phyloP scores from a whole-genome alignment of 257 asterid genomes.

The Oldenlandia corymbosa region DNA sequence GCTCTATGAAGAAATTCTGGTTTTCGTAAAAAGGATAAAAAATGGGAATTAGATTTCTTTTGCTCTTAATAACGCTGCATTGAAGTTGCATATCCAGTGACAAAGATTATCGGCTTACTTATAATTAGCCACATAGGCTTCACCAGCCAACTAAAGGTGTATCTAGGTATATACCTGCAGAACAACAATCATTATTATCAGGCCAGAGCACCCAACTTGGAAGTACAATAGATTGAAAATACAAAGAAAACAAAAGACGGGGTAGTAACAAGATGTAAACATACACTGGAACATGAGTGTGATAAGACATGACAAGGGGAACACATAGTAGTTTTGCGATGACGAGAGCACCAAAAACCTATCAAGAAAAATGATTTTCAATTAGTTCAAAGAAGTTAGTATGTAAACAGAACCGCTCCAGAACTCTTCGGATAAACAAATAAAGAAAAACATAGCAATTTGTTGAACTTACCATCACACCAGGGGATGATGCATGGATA shows the following conservation, averaged over 20 bases:
- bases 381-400: not conserved
- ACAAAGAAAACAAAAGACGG: not conserved
- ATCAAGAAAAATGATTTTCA: not conserved
- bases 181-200: conserved; percentile 28
- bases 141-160: conserved; percentile 94
- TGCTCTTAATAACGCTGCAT: not conserved
- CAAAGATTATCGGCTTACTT: conserved; percentile 45
- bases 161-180: conserved; percentile 90
- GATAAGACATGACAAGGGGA: conserved; percentile 92
- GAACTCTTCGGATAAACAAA: not conserved
- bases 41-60: not conserved
- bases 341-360: conserved; percentile 92
- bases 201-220: conserved; percentile 19
- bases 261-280: conserved; percentile 14
- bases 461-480: conserved; percentile 65
- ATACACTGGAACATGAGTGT: conserved; percentile 97
- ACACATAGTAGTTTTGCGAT: conserved; percentile 78
- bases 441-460: conserved; percentile 4
- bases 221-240: not conserved
- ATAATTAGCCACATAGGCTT: conserved; percentile 88
- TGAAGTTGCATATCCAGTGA: not conserved
- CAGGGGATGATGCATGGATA: conserved; percentile 98
- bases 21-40: not conserved
- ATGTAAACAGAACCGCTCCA: not conserved
- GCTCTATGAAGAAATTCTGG: conserved; percentile 93